Base-by-base conservation (phyloP, 1,284 basidiomycete genomes). In the Erythrobasidium hasegawianum region DNA sequence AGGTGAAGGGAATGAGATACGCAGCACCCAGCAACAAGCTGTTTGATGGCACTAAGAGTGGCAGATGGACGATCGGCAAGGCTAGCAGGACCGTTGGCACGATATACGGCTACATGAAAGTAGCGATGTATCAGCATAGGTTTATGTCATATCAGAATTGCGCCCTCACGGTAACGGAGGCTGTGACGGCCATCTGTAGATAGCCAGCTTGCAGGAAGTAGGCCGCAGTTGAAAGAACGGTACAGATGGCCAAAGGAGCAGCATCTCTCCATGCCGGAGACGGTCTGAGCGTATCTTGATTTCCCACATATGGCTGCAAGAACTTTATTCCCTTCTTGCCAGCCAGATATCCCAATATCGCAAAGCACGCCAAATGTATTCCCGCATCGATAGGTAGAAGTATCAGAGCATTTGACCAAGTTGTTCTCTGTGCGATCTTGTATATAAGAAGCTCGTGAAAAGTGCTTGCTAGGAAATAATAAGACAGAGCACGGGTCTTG, bases 341-440 rank as follows among this genome's bases (percentile, higher is more conserved):
- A n/a, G 26, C 52, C 5, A 43, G 39, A 39, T 8, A 40, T 41
- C n/a, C 33, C 50, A 9, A 61, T 5, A 24, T 33, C 49, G 22
- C 20, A 18, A 10, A 39, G 20, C 9, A 55, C 16, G 20, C 29
- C 33, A 33, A 38, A 14, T 26, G 40, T 22, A 54, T 43, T 2
- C 39, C 10, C 14, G 54, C 39, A 29, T 56, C 53, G 11, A 64
- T 26, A n/a, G 61, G 54, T 10, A 64, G 22, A 33, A 56, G 54
- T n/a, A 57, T 27, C 0, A 54, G 47, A 10, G 54, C 54, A 41
- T 20, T 54, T 13, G 49, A 10, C 59, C 59, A 61, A 14, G 54
- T 13, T 38, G 61, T 57, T 18, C 61, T 38, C 29, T 56, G 53
- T 56, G 61, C 52, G 24, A 64, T 14, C 54, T 57, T 64, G 41